phyloP scores from a whole-genome alignment of 1,139 yeast genomes.

The Groenewaldozyma auringiensis region DNA sequence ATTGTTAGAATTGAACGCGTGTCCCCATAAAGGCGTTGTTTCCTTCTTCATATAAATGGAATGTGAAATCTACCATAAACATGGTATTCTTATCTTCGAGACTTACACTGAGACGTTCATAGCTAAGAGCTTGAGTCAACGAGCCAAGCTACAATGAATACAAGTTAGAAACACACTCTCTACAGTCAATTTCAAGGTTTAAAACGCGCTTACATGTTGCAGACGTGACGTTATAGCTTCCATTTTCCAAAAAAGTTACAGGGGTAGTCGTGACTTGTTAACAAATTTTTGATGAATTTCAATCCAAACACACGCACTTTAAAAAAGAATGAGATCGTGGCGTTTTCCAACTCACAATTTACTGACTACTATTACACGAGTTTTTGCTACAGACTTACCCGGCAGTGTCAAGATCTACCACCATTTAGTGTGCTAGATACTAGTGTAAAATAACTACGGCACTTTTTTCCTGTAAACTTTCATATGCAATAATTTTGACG shows the following conservation, averaged over 20 bases:
- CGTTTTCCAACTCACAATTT: no score
- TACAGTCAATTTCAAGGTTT: no score
- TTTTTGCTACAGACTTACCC: no score
- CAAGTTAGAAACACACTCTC: no score
- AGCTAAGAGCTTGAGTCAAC: constrained; percentile 43
- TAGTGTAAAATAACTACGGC: no score
- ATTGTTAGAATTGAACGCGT: background rate
- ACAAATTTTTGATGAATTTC: background rate
- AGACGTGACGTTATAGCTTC: constrained; percentile 17
- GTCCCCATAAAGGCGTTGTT: background rate
- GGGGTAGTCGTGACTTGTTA: background rate
- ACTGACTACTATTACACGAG: no score
- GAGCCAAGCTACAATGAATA: constrained; percentile 31
- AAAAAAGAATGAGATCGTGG: background rate
- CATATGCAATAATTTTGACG: no score
- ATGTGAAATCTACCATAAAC: no score
- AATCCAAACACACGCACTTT: background rate
- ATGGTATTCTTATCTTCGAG: no score
- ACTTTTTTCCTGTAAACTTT: no score
- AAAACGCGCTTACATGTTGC: constrained; percentile 12
- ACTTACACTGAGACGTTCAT: constrained; percentile 44
- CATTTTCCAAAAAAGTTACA: constrained; percentile 9
- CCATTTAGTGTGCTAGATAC: no score
- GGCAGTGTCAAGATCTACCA: no score
- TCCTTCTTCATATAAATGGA: constrained; percentile 2